These are phyloP conservation scores for Nicotiana otophora DNA, from an alignment of 257 asterid genomes.

Conservation along the genomic window DNA sequence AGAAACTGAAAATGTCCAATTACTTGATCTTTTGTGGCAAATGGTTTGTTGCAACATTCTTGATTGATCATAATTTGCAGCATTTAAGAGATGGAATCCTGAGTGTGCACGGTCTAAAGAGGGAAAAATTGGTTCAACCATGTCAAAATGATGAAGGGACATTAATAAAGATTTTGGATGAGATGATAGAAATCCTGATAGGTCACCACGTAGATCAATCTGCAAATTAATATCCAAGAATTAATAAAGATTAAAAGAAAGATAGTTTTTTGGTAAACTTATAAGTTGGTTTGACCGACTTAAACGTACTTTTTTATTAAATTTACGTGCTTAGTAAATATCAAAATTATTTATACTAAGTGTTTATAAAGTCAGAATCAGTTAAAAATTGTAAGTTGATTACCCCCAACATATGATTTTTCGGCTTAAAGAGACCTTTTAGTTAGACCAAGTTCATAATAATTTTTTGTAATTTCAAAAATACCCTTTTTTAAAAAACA, in stretches of 20 bases:
- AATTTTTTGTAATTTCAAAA: background rate
- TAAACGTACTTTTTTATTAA: no score
- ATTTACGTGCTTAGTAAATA: background rate
- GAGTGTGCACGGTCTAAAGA: constrained; percentile 33
- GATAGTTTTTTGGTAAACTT: background rate
- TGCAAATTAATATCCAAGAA: constrained; percentile 8
- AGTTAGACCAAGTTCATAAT: background rate
- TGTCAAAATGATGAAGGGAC: constrained; percentile 60
- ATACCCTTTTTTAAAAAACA: background rate
- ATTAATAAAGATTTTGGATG: constrained; percentile 39
- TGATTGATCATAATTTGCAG: constrained; percentile 46
- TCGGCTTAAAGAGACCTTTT: background rate
- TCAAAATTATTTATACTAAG: background rate
- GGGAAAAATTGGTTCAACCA: constrained; percentile 48
- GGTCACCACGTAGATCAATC: constrained; percentile 52
- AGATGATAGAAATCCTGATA: constrained; percentile 48
- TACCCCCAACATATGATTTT: background rate
- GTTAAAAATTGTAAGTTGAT: background rate
- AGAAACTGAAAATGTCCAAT: constrained; percentile 50
- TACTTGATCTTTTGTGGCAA: constrained; percentile 30
- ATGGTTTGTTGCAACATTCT: constrained; percentile 52
- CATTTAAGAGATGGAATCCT: constrained; percentile 45
- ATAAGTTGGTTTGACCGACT: background rate
- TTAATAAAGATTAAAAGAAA: background rate
- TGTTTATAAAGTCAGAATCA: background rate